Evolutionary conservation across 2,329 filamentous ascomycete species (phyloP).

Genomic region (Botrytis paeoniae): DNA sequence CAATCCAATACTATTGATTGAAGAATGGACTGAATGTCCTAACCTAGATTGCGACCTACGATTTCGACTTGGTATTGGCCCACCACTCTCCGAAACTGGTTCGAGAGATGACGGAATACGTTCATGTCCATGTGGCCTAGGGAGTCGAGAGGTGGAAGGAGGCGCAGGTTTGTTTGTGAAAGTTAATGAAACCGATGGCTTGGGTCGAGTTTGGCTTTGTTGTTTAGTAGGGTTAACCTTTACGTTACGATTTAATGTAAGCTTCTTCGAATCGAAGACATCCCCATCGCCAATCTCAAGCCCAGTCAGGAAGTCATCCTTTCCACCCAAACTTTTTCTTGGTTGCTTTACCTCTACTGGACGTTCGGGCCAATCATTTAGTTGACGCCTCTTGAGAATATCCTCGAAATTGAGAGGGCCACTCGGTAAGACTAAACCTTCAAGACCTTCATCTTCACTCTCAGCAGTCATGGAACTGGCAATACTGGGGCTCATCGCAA

Average conservation of each 20-base stretch:
- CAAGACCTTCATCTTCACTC: slow-evolving; percentile 89
- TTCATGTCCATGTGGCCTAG: slow-evolving; percentile 71
- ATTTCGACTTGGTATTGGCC: slow-evolving; percentile 58
- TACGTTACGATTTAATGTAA: slow-evolving; percentile 86
- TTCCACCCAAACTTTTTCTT: slow-evolving; percentile 35
- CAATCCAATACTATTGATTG: slow-evolving; percentile 60
- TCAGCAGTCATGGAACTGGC: slow-evolving; percentile 88
- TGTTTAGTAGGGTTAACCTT: slow-evolving; percentile 74
- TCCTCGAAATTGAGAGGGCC: slow-evolving; percentile 82
- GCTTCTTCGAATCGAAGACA: slow-evolving; percentile 74
- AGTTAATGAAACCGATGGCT: slow-evolving; percentile 79
- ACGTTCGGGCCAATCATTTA: slow-evolving; percentile 54
- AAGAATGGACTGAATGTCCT: slow-evolving; percentile 67
- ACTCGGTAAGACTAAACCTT: slow-evolving; percentile 80
- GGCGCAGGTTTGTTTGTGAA: slow-evolving; percentile 76
- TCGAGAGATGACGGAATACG: slow-evolving; percentile 76
- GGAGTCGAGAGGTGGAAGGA: slow-evolving; percentile 64
- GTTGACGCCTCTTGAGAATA: slow-evolving; percentile 69
- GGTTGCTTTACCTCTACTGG: slow-evolving; percentile 42
- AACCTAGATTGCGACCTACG: slow-evolving; percentile 65
- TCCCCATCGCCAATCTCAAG: slow-evolving; percentile 85
- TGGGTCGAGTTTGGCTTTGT: slow-evolving; percentile 66
- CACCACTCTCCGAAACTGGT: slow-evolving; percentile 87
- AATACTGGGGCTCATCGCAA: slow-evolving; percentile 86
- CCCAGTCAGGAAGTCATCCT: slow-evolving; percentile 79